Base-by-base conservation (phyloP, 164 flowering plant genomes). In the Stephania japonica region DNA sequence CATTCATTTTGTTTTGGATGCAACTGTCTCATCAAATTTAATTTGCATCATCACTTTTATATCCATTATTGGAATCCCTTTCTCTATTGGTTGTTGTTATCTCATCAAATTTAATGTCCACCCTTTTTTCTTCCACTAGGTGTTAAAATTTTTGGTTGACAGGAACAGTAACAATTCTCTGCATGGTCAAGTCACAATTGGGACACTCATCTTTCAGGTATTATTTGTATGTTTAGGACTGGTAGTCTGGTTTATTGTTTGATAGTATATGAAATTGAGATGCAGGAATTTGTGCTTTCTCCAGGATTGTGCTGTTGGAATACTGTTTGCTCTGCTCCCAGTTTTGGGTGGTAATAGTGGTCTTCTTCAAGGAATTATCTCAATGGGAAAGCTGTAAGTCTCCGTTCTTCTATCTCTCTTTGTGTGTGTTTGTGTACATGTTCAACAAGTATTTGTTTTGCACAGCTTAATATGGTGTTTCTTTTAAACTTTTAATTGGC, bases 291-390 rank as follows among this genome's bases (percentile, higher is more conserved):
- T 26, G 38, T 32, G 56, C 11, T 63, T 25, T 74, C 26, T 82
- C 78, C 89, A 95, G 99, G 99, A 95, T 76, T 95, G 99, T 88
- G 97, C 97, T 73, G 99, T 95, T 78, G 99, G 99, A 68, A 81
- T 95, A 78, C 77, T 95, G 65, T 95, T 95, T 84, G 99, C 99
- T 72, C 77, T 95, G 85, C 97, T 95, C 72, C 99, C 99, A 62
- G 97, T 95, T 80, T 83, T 95, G 80, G 99, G 99, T 76, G 99
- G 99, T 75, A 84, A 81, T 72, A 85, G 94, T 80, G 97, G 98
- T 56, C 76, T 89, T 72, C 75, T 90, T 44, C 89, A 83, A 63
- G 99, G 99, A 81, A 74, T 91, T 75, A 68, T 86, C 2, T 91
- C 97, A 43, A 89, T 95, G 86, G 96, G 90, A 72, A 93, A 87